Base-by-base conservation (phyloP, 2,329 filamentous ascomycete species). In the Teratosphaeria viscida region DNA sequence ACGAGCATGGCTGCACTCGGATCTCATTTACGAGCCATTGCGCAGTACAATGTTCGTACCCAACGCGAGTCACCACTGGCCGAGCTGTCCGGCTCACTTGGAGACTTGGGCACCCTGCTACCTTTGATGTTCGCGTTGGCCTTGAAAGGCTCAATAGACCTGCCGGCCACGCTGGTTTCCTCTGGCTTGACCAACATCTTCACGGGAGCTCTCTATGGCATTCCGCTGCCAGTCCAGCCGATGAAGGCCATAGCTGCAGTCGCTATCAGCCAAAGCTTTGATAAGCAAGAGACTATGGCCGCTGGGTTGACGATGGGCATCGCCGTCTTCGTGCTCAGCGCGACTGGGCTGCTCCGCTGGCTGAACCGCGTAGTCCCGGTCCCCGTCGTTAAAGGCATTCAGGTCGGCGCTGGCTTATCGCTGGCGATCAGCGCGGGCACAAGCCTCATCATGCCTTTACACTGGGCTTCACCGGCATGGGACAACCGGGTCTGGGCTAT, bases 361-460 rank as follows among this genome's bases (percentile, higher is more conserved):
- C 85, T 90, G 57, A 86, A 88, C 8, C 76, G 79, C n/a, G 79
- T 85, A 14, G 87, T 95, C 8, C 92, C 92, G 0, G 83, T 92
- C 14, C 89, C 92, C 0, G 88, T 97, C 0, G 86, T 97, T 57
- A 96, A 95, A 71, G 92, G 92, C 34, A 96, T 97, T 65, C 94
- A 97, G 74, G 84, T 96, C 55, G 92, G 92, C 43, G 92, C 92
- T 4, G 92, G 92, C 1, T 78, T 97, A 55, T 90, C 88, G 16
- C 81, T 97, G 16, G 82, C 91, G 58, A 81, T 95, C 60, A 88
- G 89, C 12, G 89, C 90, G 7, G 90, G 89, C 2, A 78, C 80
- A 0, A 82, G 78, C 54, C 80, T 95, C 60, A 79, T 94, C 12
- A 78, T 81, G 19, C 84, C 84, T 2, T 78, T 96, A 3, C 77